Conservation (phyloP, 2,329 filamentous ascomycete species). For the Neofusicoccum kwambonambiense region DNA sequence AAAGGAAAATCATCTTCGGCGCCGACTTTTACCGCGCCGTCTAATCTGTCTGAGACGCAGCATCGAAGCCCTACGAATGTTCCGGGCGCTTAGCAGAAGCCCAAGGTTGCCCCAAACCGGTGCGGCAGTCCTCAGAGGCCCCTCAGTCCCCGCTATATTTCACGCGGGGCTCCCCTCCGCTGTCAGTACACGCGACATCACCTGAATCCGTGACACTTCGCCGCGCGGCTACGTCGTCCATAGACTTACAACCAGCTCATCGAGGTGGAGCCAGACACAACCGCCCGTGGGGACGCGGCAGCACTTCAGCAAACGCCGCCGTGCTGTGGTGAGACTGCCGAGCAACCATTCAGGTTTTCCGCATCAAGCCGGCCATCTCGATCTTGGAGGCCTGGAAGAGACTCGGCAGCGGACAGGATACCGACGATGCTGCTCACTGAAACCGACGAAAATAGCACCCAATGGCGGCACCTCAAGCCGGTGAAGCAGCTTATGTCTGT, state of each 20-base stretch:
- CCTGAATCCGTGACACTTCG: slow-evolving; percentile 12
- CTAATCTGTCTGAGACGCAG: slow-evolving; percentile 6
- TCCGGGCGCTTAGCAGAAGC: slow-evolving; percentile 14
- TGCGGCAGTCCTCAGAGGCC: neutral
- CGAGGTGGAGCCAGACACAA: slow-evolving; percentile 6
- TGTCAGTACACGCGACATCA: slow-evolving; percentile 15
- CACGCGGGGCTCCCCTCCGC: neutral
- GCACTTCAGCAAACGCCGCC: slow-evolving; percentile 2
- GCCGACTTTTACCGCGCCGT: slow-evolving; percentile 3
- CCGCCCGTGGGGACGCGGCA: neutral
- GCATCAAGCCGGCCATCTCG: neutral
- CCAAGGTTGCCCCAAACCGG: neutral
- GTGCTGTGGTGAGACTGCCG: slow-evolving; percentile 10
- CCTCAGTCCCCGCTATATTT: slow-evolving; percentile 6
- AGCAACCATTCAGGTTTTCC: neutral
- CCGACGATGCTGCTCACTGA: slow-evolving; percentile 11
- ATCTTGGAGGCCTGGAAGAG: neutral
- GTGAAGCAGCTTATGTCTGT: neutral
- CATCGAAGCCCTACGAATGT: slow-evolving; percentile 12
- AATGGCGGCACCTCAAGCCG: slow-evolving; percentile 1
- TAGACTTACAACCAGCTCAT: slow-evolving; percentile 11
- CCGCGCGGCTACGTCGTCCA: slow-evolving; percentile 11
- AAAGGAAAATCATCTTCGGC: slow-evolving; percentile 12
- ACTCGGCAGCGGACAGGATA: slow-evolving; percentile 2
- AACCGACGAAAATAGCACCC: slow-evolving; percentile 13